Evolutionary conservation across 805 yeast genomes (phyloP).

Genomic region (Pichia cephalocereana): DNA sequence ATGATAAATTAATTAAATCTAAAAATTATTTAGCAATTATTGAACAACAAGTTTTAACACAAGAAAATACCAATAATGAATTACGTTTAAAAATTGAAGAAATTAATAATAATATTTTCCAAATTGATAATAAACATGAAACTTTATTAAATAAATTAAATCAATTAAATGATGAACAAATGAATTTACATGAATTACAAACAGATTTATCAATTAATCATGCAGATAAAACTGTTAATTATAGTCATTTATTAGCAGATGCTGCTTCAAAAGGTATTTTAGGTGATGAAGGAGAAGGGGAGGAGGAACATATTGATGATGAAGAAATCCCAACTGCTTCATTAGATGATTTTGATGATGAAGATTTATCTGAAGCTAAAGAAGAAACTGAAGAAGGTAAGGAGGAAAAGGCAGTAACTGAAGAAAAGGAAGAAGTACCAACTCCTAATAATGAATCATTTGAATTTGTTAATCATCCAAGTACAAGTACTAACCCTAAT

Average conservation of each 20-base stretch:
- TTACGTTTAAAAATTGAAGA: conserved; percentile 18
- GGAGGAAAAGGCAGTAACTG: conserved; percentile 10
- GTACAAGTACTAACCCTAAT: conserved; percentile 20
- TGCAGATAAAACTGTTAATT: conserved; percentile 24
- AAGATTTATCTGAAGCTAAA: conserved; percentile 8
- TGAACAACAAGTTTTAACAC: conserved; percentile 59
- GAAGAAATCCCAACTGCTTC: conserved; percentile 27
- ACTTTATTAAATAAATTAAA: conserved; percentile 14
- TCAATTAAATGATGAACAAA: conserved; percentile 30
- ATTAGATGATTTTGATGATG: conserved; percentile 24
- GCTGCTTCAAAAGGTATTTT: conserved; percentile 21
- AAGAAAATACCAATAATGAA: conserved; percentile 38
- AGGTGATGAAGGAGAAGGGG: conserved; percentile 14
- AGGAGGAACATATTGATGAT: conserved; percentile 3
- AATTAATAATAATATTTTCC: conserved; percentile 18
- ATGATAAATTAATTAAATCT: conserved; percentile 51
- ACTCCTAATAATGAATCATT: conserved; percentile 34
- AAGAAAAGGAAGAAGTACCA: neutral
- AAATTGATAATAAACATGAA: conserved; percentile 20
- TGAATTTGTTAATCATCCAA: conserved; percentile 42
- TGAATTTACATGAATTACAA: conserved; percentile 29
- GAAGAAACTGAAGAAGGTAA: neutral
- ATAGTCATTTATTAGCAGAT: conserved; percentile 21
- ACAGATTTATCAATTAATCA: conserved; percentile 24
- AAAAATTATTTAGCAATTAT: conserved; percentile 56